Percentiles rank a stretch among this genome's conserved stretches.
phyloP scores from a whole-genome alignment of 2,329 filamentous ascomycete genomes.

The Aspergillus hiratsukae region DNA sequence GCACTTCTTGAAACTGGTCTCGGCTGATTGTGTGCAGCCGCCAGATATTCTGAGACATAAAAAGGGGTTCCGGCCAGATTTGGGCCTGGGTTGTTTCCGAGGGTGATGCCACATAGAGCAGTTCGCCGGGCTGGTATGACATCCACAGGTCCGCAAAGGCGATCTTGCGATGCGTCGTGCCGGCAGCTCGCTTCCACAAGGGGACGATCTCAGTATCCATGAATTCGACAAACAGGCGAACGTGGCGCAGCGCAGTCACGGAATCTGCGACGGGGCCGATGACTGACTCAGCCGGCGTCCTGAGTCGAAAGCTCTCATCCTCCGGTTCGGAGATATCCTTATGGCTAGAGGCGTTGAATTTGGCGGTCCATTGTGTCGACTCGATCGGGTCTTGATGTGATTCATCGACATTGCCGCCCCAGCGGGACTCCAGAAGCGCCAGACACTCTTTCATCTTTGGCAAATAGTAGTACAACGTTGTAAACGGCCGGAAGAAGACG shows the following conservation, averaged over 20 bases:
- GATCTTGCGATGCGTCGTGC: constrained; percentile 1
- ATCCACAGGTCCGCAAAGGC: constrained; percentile 17
- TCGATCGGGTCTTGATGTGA: too few relatives aligned
- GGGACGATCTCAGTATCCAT: constrained; percentile 15
- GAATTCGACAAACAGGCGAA: constrained; percentile 17
- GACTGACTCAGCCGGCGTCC: too few relatives aligned
- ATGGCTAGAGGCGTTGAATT: too few relatives aligned
- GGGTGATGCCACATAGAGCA: constrained; percentile 9
- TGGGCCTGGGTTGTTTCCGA: constrained; percentile 5
- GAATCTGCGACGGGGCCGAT: too few relatives aligned
- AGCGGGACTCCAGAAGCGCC: too few relatives aligned
- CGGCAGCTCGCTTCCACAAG: constrained; percentile 4
- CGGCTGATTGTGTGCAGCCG: constrained; percentile 11
- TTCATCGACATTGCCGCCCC: too few relatives aligned
- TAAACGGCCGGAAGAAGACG: too few relatives aligned
- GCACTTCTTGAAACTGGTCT: background rate
- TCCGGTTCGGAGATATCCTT: too few relatives aligned
- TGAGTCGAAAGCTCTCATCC: too few relatives aligned
- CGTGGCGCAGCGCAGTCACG: constrained; percentile 5
- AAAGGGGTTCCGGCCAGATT: background rate
- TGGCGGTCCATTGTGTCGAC: too few relatives aligned
- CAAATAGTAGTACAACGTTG: too few relatives aligned
- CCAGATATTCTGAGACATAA: background rate
- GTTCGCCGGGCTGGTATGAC: constrained; percentile 10
- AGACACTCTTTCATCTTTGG: too few relatives aligned